Conservation (phyloP, 2,329 filamentous ascomycete genomes). For the Monosporascus cannonballus region DNA sequence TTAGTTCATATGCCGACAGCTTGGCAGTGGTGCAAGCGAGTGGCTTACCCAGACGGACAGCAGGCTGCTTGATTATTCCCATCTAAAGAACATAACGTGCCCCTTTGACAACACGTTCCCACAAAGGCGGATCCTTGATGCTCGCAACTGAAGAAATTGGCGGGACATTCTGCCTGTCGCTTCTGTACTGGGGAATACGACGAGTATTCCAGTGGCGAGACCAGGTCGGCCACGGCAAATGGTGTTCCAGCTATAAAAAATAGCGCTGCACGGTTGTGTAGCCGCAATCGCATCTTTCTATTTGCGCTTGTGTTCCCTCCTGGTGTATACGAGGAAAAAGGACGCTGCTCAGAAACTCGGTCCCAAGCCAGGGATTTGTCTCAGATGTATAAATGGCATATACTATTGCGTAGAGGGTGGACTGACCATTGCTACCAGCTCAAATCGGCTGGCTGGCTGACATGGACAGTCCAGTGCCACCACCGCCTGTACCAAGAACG, state of each 20-base stretch:
- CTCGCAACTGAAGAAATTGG: conserved; percentile 46
- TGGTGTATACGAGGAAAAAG: not conserved
- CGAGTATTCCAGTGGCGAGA: conserved; percentile 19
- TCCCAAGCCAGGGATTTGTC: too few relatives aligned
- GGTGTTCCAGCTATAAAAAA: not conserved
- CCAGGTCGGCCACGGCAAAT: conserved; percentile 11
- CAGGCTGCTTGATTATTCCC: conserved; percentile 44
- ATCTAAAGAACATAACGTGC: conserved; percentile 45
- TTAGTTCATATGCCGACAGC: not conserved
- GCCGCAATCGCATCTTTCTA: not conserved
- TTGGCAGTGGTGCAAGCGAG: conserved; percentile 1
- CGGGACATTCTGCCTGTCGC: conserved; percentile 34
- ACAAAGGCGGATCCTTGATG: conserved; percentile 39
- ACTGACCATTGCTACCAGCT: too few relatives aligned
- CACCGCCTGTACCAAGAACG: too few relatives aligned
- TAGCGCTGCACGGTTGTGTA: not conserved
- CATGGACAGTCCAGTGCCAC: too few relatives aligned
- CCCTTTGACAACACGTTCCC: conserved; percentile 45
- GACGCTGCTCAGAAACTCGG: too few relatives aligned
- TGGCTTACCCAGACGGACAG: conserved; percentile 45
- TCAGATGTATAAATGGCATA: too few relatives aligned
- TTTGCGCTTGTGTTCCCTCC: not conserved
- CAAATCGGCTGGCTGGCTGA: too few relatives aligned
- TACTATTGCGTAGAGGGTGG: too few relatives aligned
- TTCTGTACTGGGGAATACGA: conserved; percentile 18